Evolutionary conservation across 2,329 filamentous ascomycete genomes (phyloP).

Genomic region (Aspergillus phoenicis): DNA sequence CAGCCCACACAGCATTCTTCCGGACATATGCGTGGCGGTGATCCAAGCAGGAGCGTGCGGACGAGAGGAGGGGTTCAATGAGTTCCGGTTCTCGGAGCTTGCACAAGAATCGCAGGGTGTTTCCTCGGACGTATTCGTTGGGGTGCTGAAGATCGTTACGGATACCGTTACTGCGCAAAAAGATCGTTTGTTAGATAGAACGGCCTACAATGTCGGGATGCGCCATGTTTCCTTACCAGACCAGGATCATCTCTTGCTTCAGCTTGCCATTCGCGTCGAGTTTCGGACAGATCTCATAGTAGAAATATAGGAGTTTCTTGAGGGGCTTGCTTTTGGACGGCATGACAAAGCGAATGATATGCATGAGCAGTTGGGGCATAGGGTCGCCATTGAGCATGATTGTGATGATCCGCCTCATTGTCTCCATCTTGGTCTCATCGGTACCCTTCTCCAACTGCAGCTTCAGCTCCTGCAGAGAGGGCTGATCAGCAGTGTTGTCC

Average conservation of each 20-base stretch:
- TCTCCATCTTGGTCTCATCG: constrained; percentile 90
- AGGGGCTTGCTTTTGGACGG: constrained; percentile 93
- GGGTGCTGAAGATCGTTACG: constrained; percentile 95
- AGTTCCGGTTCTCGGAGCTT: constrained; percentile 95
- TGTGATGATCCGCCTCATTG: constrained; percentile 93
- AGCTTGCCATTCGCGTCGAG: constrained; percentile 88
- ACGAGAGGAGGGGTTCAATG: constrained; percentile 92
- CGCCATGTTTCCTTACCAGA: constrained; percentile 68
- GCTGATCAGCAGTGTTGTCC: constrained; percentile 94
- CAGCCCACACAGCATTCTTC: constrained; percentile 95
- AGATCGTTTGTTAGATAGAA: constrained; percentile 20
- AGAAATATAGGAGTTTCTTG: constrained; percentile 98
- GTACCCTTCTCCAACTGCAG: constrained; percentile 91
- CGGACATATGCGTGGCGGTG: constrained; percentile 97
- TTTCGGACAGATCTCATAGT: constrained; percentile 99
- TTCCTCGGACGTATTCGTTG: constrained; percentile 97
- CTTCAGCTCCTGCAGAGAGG: constrained; percentile 85
- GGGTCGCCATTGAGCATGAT: constrained; percentile 98
- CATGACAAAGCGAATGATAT: constrained; percentile 99
- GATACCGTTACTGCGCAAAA: constrained; percentile 78
- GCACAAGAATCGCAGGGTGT: constrained; percentile 95
- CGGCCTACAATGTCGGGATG: constrained; percentile 4
- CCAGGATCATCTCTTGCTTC: constrained; percentile 99
- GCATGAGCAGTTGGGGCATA: constrained; percentile 95
- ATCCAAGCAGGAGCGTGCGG: constrained; percentile 87